Percentiles rank a stretch among this genome's conserved stretches.
Evolutionary conservation across 805 yeast genomes (phyloP).

Genomic region (Candida ascalaphidarum): DNA sequence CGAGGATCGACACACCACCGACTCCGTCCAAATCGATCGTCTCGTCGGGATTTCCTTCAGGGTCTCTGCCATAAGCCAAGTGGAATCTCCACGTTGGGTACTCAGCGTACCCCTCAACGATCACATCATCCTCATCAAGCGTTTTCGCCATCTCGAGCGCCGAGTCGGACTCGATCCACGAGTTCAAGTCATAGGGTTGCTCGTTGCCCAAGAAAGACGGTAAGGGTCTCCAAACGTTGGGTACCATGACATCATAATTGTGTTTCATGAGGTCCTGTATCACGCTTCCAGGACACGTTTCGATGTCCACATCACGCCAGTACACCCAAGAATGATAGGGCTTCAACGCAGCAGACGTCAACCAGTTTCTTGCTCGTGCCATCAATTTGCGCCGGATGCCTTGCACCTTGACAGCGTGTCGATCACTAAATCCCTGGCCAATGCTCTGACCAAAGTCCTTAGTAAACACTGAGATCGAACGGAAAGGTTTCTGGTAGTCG

Average conservation of each 20-base stretch:
- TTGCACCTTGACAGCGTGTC: constrained; percentile 81
- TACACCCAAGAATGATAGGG: constrained; percentile 89
- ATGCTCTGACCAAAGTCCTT: constrained; percentile 79
- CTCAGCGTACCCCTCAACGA: constrained; percentile 83
- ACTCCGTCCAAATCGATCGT: constrained; percentile 74
- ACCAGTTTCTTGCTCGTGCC: constrained; percentile 87
- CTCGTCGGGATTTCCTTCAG: constrained; percentile 52
- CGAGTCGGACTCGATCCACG: constrained; percentile 87
- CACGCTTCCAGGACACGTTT: constrained; percentile 70
- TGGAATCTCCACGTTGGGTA: constrained; percentile 84
- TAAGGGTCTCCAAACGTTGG: constrained; percentile 95
- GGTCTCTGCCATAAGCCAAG: constrained; percentile 61
- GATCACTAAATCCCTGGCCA: constrained; percentile 77
- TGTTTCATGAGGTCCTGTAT: constrained; percentile 65
- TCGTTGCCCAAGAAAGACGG: constrained; percentile 86
- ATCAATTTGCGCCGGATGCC: constrained; percentile 76
- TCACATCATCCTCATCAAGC: constrained; percentile 72
- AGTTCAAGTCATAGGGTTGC: constrained; percentile 93
- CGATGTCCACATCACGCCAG: constrained; percentile 86
- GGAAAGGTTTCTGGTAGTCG: constrained; percentile 59
- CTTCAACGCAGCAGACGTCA: constrained; percentile 61
- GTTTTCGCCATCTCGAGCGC: constrained; percentile 60
- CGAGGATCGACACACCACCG: constrained; percentile 78
- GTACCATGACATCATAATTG: constrained; percentile 67
- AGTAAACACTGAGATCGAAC: constrained; percentile 71